These are phyloP conservation scores for Trichopus zeylanicus DNA, from an alignment of 116 monocot genomes.

Conservation along the genomic window DNA sequence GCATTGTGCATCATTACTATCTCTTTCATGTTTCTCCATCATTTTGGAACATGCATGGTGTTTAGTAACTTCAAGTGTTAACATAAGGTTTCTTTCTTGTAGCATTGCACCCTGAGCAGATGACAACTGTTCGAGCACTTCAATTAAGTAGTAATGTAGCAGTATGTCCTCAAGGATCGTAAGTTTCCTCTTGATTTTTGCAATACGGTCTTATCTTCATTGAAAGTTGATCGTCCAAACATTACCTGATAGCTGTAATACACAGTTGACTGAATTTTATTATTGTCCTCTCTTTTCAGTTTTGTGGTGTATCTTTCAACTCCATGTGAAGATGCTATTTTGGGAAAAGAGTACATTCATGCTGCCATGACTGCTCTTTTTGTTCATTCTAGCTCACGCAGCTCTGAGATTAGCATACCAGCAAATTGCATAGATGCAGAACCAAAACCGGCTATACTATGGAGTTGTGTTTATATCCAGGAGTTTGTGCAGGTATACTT, in stretches of 20 bases:
- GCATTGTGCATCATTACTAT: no score
- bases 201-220: no score
- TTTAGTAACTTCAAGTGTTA: background rate
- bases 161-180: constrained; percentile 77
- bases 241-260: no score
- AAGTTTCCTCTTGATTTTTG: constrained; percentile 24
- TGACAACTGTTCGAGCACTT: constrained; percentile 57
- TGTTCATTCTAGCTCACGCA: background rate
- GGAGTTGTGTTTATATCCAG: constrained; percentile 73
- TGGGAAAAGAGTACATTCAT: constrained; percentile 59
- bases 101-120: constrained; percentile 72
- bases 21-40: no score
- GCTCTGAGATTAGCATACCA: constrained; percentile 9
- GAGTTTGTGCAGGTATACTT: constrained; percentile 43
- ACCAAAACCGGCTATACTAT: constrained; percentile 42
- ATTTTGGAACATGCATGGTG: background rate
- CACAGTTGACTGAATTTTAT: background rate
- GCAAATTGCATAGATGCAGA: constrained; percentile 13
- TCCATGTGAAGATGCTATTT: constrained; percentile 45
- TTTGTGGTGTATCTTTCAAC: constrained; percentile 73
- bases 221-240: no score
- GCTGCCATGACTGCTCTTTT: constrained; percentile 63
- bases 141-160: constrained; percentile 76
- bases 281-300: constrained; percentile 23
- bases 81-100: constrained; percentile 10